These are phyloP conservation scores for Pyrus hybrid DNA, from an alignment of 331 rosid genomes.

Conservation along the genomic window DNA sequence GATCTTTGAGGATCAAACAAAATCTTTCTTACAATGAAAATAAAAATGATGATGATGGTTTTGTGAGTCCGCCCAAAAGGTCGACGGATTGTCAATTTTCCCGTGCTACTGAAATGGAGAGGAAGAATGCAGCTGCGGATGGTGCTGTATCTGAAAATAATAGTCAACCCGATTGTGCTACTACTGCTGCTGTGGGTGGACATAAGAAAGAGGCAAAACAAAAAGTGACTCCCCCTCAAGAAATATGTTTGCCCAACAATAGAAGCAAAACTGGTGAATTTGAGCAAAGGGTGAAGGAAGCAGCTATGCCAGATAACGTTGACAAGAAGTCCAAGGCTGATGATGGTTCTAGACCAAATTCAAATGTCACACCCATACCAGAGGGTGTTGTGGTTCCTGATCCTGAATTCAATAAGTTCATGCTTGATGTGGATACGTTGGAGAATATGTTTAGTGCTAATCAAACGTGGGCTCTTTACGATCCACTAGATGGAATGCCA, in stretches of 20 bases:
- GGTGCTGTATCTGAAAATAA: conserved; percentile 14
- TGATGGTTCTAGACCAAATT: neutral
- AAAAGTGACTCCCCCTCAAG: neutral
- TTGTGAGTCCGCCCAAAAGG: conserved; percentile 33
- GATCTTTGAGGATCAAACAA: conserved; percentile 43
- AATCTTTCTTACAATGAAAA: conserved; percentile 28
- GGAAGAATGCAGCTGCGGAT: conserved; percentile 20
- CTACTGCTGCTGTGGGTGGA: conserved; percentile 15
- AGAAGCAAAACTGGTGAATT: conserved; percentile 10
- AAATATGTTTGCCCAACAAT: neutral
- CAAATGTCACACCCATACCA: neutral
- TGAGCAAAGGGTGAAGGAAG: conserved; percentile 7
- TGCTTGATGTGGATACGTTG: conserved; percentile 17
- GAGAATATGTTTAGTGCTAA: conserved; percentile 19
- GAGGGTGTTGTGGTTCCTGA: conserved; percentile 15
- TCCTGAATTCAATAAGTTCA: conserved; percentile 33
- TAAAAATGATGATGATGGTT: conserved; percentile 26
- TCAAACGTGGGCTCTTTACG: conserved; percentile 46
- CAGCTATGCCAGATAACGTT: conserved; percentile 5
- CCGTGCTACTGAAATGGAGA: conserved; percentile 6
- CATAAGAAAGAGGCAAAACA: conserved; percentile 16
- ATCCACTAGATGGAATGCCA: conserved; percentile 38
- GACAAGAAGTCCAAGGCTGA: neutral
- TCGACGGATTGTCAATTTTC: conserved; percentile 22
- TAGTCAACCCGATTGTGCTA: conserved; percentile 15